Conservation (phyloP, 352 stramenopile genomes). For the Globisporangium takayamanum region DNA sequence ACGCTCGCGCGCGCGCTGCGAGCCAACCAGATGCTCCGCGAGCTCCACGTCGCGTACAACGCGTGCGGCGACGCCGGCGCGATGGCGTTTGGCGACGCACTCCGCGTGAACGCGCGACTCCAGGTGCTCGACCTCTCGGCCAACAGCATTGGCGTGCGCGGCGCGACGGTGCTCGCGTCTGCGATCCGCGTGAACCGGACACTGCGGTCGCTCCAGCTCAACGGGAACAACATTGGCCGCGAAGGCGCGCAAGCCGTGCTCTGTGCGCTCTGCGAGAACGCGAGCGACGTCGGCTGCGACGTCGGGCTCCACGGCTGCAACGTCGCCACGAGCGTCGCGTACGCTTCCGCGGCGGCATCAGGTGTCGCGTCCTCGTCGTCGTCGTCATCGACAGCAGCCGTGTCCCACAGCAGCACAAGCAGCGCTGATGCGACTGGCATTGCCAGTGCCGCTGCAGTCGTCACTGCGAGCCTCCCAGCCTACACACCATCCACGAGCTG, state of each 20-base stretch:
- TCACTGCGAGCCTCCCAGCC: slow-evolving; percentile 21
- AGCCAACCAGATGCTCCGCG: slow-evolving; percentile 55
- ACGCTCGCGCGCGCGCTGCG: slow-evolving; percentile 54
- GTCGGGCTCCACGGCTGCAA: slow-evolving; percentile 64
- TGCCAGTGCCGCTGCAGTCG: background rate
- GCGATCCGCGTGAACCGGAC: slow-evolving; percentile 52
- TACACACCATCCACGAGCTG: slow-evolving; percentile 29
- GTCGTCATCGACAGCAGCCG: no score
- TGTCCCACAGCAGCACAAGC: no score
- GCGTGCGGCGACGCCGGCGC: slow-evolving; percentile 61
- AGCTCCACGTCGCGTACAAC: slow-evolving; percentile 77
- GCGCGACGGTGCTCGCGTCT: slow-evolving; percentile 62
- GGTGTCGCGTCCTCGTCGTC: background rate
- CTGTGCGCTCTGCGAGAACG: slow-evolving; percentile 56
- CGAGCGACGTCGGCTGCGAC: slow-evolving; percentile 38
- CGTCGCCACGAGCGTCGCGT: slow-evolving; percentile 26
- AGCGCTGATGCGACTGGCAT: background rate
- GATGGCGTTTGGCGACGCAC: slow-evolving; percentile 69
- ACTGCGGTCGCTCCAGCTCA: slow-evolving; percentile 57
- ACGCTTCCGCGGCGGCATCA: background rate
- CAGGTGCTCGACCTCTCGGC: slow-evolving; percentile 66
- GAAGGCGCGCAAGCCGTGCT: slow-evolving; percentile 68
- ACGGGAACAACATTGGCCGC: slow-evolving; percentile 67
- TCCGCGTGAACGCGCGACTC: slow-evolving; percentile 55
- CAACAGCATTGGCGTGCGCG: slow-evolving; percentile 73